These are phyloP conservation scores for Albifimbria verrucaria DNA, from an alignment of 2,329 filamentous ascomycete genomes.

Conservation along the genomic window DNA sequence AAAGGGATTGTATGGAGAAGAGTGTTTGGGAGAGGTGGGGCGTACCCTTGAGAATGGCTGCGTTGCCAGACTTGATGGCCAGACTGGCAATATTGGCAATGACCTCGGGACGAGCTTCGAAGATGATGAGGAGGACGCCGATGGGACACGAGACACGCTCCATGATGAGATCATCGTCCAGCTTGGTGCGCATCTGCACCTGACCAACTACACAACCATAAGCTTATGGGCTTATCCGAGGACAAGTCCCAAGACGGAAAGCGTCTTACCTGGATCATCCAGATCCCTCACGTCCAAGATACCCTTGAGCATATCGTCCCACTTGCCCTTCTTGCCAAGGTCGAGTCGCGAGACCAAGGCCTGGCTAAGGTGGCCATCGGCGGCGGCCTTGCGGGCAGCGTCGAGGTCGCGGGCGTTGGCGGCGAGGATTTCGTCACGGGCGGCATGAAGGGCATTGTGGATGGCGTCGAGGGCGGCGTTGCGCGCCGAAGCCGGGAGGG, in stretches of 20 bases:
- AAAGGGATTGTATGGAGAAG: not conserved
- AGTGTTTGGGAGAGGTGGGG: not conserved
- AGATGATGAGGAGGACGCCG: conserved; percentile 96
- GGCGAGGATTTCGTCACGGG: conserved; percentile 73
- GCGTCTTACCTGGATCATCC: conserved; percentile 73
- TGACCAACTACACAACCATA: conserved; percentile 65
- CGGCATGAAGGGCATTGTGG: conserved; percentile 67
- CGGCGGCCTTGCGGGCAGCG: conserved; percentile 68
- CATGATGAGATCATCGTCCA: conserved; percentile 82
- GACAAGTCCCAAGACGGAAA: not conserved
- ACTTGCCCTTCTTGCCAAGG: conserved; percentile 82
- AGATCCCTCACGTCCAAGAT: conserved; percentile 84
- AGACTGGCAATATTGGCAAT: conserved; percentile 97
- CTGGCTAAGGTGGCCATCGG: conserved; percentile 71
- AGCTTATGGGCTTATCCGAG: too few relatives aligned
- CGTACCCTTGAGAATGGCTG: conserved; percentile 86
- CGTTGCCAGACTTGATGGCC: conserved; percentile 95
- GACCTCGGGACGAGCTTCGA: conserved; percentile 95
- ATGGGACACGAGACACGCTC: conserved; percentile 92
- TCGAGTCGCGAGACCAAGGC: conserved; percentile 88
- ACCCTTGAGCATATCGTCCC: conserved; percentile 95
- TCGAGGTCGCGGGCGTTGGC: conserved; percentile 85
- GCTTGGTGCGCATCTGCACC: conserved; percentile 74
- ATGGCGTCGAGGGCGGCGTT: conserved; percentile 84
- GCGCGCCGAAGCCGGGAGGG: conserved; percentile 70